A percentile compares a stretch with the other conserved stretches of the same genome.
These are phyloP conservation scores for Aureobasidium sp. DNA, from an alignment of 2,329 filamentous ascomycete genomes.

Conservation along the genomic window DNA sequence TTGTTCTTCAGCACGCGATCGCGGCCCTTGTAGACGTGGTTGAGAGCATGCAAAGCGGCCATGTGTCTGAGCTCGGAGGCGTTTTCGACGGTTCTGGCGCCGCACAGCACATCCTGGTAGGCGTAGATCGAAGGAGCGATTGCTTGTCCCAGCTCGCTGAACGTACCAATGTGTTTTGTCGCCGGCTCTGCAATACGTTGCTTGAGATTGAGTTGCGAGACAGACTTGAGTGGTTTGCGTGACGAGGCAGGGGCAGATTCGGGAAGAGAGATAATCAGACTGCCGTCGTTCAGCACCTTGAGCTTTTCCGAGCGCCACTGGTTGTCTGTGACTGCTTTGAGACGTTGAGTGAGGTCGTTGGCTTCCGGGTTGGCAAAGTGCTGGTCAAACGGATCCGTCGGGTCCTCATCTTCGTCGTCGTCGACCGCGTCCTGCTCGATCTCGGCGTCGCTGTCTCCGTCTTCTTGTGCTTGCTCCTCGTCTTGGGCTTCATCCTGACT, in stretches of 20 bases:
- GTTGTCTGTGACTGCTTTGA: slow-evolving; percentile 41
- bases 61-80: slow-evolving; percentile 63
- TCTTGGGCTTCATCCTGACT: slow-evolving; percentile 38
- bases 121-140: slow-evolving; percentile 69
- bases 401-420: slow-evolving; percentile 23
- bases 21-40: slow-evolving; percentile 89
- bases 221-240: slow-evolving; percentile 15
- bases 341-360: slow-evolving; percentile 46
- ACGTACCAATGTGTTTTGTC: slow-evolving; percentile 46
- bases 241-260: background rate
- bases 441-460: slow-evolving; percentile 15
- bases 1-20: slow-evolving; percentile 93
- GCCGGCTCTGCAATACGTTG: slow-evolving; percentile 56
- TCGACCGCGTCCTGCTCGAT: slow-evolving; percentile 16
- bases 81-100: slow-evolving; percentile 62
- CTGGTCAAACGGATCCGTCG: slow-evolving; percentile 65
- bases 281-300: slow-evolving; percentile 8
- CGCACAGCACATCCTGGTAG: slow-evolving; percentile 75
- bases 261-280: slow-evolving; percentile 20
- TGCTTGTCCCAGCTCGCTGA: slow-evolving; percentile 57
- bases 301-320: slow-evolving; percentile 38
- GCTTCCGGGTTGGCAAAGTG: slow-evolving; percentile 70
- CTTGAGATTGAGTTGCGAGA: slow-evolving; percentile 56
- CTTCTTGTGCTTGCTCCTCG: slow-evolving; percentile 45
- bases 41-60: slow-evolving; percentile 74